phyloP scores from a whole-genome alignment of 768 basidiomycete genomes.

The Gymnopilus dilepis region DNA sequence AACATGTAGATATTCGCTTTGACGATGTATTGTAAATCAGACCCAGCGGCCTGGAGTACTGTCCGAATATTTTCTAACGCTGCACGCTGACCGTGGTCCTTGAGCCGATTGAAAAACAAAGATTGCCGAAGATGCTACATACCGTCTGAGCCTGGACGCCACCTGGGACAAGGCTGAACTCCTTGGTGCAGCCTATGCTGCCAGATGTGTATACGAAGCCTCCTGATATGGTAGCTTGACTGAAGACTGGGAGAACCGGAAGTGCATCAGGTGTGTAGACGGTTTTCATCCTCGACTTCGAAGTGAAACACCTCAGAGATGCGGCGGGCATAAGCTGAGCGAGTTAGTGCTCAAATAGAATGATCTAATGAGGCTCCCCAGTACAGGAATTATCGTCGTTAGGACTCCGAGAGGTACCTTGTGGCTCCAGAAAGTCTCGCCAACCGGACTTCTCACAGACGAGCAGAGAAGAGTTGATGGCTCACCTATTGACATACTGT shows the following conservation, averaged over 20 bases:
- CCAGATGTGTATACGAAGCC: slow-evolving; percentile 39
- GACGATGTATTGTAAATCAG: slow-evolving; percentile 42
- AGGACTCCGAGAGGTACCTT: no score
- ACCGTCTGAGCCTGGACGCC: not conserved
- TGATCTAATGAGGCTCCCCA: no score
- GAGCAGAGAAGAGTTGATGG: no score
- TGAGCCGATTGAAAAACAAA: not conserved
- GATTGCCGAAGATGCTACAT: not conserved
- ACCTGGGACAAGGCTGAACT: slow-evolving; percentile 30
- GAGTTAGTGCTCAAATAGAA: no score
- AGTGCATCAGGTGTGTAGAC: slow-evolving; percentile 10
- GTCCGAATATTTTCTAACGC: not conserved
- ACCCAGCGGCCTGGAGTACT: slow-evolving; percentile 37
- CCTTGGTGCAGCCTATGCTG: slow-evolving; percentile 39
- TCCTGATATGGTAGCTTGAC: slow-evolving; percentile 9
- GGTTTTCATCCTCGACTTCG: no score
- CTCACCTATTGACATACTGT: no score
- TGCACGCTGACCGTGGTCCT: not conserved
- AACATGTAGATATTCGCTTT: slow-evolving; percentile 47
- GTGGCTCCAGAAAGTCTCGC: no score
- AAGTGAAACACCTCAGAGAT: no score
- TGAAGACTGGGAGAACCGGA: slow-evolving; percentile 15
- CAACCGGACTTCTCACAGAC: no score
- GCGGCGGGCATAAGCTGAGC: no score
- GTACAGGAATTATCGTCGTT: no score